phyloP scores from a whole-genome alignment of 2,329 filamentous ascomycete species.

The Fusarium armeniacum region DNA sequence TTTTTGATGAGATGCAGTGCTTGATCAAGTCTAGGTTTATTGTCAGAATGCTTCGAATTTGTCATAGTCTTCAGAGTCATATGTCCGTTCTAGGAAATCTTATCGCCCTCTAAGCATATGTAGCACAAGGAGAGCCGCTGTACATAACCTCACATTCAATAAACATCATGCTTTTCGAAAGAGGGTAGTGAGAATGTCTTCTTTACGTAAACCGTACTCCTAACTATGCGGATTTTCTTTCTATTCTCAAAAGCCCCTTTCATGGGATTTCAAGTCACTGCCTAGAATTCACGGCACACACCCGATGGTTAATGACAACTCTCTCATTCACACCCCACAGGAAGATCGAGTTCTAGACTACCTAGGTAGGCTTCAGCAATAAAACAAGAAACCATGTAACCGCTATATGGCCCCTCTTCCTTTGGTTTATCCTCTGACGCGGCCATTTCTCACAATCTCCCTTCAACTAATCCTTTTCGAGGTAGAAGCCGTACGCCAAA shows the following conservation, averaged over 20 bases:
- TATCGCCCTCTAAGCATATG: too few relatives aligned
- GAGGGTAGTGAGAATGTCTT: not conserved
- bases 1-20: not conserved
- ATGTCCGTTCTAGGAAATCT: too few relatives aligned
- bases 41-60: not conserved
- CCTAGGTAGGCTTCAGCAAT: slow-evolving; percentile 19
- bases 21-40: not conserved
- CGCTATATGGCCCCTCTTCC: not conserved
- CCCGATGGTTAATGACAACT: slow-evolving; percentile 2
- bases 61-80: too few relatives aligned
- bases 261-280: slow-evolving; percentile 11
- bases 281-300: slow-evolving; percentile 6
- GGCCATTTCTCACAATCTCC: not conserved
- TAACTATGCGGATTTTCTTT: not conserved
- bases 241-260: not conserved
- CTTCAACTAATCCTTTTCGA: not conserved
- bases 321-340: not conserved
- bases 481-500: not conserved
- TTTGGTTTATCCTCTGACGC: slow-evolving; percentile 5
- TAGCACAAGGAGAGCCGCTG: not conserved
- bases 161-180: not conserved
- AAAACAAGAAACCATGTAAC: slow-evolving; percentile 10
- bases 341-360: slow-evolving; percentile 5
- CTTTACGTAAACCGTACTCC: not conserved
- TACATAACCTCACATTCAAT: not conserved